Conservation (phyloP, 1,139 yeast species). For the Saccharomyces hybrid region DNA sequence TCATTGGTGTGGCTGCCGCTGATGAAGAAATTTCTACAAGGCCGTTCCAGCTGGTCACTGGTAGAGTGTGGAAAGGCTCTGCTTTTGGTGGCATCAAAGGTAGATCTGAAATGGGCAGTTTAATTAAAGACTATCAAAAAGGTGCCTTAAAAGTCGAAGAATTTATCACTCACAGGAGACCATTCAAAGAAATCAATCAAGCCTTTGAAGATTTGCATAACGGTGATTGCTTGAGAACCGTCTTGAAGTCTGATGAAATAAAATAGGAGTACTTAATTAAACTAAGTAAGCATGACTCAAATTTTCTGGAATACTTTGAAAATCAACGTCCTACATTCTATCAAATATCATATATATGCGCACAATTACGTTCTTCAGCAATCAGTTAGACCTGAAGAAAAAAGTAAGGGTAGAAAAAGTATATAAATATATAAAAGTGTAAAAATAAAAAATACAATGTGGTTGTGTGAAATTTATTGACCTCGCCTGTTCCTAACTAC, state of each 20-base stretch:
- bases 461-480: background rate
- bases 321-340: background rate
- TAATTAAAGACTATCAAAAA: slow-evolving; percentile 75
- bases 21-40: slow-evolving; percentile 94
- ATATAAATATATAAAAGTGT: background rate
- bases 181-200: slow-evolving; percentile 66
- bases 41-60: slow-evolving; percentile 98
- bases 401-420: background rate
- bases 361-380: background rate
- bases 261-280: background rate
- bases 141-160: slow-evolving; percentile 90
- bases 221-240: slow-evolving; percentile 93
- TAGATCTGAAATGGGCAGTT: slow-evolving; percentile 86
- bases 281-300: background rate
- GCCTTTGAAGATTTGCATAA: slow-evolving; percentile 94
- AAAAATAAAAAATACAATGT: background rate
- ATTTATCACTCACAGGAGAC: slow-evolving; percentile 85
- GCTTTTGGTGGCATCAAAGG: slow-evolving; percentile 99
- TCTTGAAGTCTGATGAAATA: slow-evolving; percentile 38
- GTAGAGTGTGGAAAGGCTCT: slow-evolving; percentile 97
- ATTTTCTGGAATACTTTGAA: background rate
- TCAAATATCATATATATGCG: slow-evolving; percentile 1
- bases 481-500: slow-evolving; percentile 12
- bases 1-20: slow-evolving; percentile 98
- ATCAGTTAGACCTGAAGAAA: background rate